These are phyloP conservation scores for Sordariomycetes sp. DNA, from an alignment of 2,329 filamentous ascomycete genomes.

Conservation along the genomic window DNA sequence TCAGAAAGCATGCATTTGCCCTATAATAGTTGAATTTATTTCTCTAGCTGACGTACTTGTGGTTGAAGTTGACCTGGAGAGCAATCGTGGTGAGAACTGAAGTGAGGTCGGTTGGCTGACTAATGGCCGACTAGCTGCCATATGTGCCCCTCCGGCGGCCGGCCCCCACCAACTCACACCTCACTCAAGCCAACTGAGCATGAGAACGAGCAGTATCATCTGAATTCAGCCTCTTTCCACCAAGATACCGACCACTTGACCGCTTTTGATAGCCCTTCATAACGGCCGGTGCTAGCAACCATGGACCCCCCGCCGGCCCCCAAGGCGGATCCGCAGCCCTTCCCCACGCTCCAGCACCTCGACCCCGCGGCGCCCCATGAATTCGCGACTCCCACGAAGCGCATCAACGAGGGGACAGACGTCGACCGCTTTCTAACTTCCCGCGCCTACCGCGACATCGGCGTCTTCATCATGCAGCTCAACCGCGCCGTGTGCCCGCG, in stretches of 20 bases:
- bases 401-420: constrained; percentile 75
- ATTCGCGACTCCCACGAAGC: constrained; percentile 61
- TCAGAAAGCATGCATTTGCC: no score
- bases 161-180: neutral
- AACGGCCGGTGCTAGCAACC: neutral
- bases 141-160: neutral
- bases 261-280: neutral
- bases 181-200: neutral
- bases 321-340: neutral
- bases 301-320: constrained; percentile 4
- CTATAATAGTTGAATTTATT: no score
- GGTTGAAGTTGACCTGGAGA: neutral
- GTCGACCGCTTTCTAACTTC: constrained; percentile 69
- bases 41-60: no score
- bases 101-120: neutral
- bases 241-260: neutral
- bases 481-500: constrained; percentile 76
- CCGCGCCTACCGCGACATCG: constrained; percentile 75
- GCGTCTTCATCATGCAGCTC: constrained; percentile 77
- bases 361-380: constrained; percentile 27
- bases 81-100: neutral
- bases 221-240: neutral
- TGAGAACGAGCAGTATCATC: neutral
- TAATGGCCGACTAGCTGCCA: neutral
- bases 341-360: constrained; percentile 29